These are phyloP conservation scores for Cutaneotrichosporon sp. DNA, from an alignment of 1,284 basidiomycete genomes.

Conservation along the genomic window DNA sequence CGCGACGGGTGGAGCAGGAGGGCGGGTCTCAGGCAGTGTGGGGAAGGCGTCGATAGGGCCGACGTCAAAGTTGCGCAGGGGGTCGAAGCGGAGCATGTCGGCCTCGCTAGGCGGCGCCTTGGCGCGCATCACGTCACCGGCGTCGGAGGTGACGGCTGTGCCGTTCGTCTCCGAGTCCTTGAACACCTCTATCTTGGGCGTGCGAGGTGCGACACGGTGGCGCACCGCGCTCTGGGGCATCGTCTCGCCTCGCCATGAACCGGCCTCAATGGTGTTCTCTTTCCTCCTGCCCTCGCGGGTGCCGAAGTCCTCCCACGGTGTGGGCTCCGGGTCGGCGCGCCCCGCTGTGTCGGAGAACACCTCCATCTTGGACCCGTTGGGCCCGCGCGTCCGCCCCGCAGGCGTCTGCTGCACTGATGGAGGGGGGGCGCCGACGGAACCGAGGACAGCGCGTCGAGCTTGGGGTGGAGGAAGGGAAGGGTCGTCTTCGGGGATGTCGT, in stretches of 20 bases:
- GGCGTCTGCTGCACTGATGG: constrained; percentile 6
- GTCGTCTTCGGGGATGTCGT: constrained; percentile 43
- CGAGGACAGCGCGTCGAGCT: constrained; percentile 25
- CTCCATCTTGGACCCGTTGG: constrained; percentile 54
- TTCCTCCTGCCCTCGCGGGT: constrained; percentile 56
- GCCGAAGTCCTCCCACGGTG: constrained; percentile 57
- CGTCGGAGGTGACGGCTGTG: neutral
- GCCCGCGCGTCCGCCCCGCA: constrained; percentile 24
- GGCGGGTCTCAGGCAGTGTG: constrained; percentile 17
- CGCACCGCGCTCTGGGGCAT: constrained; percentile 48
- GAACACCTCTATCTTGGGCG: constrained; percentile 58
- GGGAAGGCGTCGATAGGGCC: constrained; percentile 25
- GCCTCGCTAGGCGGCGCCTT: constrained; percentile 51
- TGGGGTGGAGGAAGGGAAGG: constrained; percentile 15
- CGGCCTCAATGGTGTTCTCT: constrained; percentile 57
- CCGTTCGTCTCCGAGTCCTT: constrained; percentile 51
- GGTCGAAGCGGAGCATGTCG: constrained; percentile 60
- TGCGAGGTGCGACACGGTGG: constrained; percentile 45
- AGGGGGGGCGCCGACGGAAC: constrained; percentile 12
- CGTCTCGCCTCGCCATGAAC: constrained; percentile 57
- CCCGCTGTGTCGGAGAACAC: constrained; percentile 52
- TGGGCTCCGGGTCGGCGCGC: constrained; percentile 25
- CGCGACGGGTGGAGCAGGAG: constrained; percentile 19
- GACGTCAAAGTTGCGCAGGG: constrained; percentile 58
- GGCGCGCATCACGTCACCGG: constrained; percentile 27